Evolutionary conservation across 2,329 filamentous ascomycete species (phyloP).

Genomic region (Cordyceps pruinosa): DNA sequence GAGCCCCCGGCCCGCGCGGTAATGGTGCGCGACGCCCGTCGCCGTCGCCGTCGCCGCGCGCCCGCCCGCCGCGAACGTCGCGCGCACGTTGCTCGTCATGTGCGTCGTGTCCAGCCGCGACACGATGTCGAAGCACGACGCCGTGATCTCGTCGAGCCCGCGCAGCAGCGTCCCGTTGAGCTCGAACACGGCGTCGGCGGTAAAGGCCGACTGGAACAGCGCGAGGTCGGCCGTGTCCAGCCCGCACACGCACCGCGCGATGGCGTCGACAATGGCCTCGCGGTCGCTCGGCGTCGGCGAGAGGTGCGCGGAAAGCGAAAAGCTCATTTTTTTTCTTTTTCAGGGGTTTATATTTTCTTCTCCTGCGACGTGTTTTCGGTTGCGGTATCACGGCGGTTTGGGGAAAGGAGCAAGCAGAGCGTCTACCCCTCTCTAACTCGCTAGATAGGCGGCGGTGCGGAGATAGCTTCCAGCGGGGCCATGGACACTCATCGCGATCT

Average conservation of each 20-base stretch:
- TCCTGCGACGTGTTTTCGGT: not conserved
- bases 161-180: not conserved
- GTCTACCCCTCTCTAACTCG: not conserved
- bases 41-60: constrained; percentile 4
- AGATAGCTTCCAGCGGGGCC: too few relatives aligned
- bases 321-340: not conserved
- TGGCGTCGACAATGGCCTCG: constrained; percentile 6
- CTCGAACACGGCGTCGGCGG: constrained; percentile 1
- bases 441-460: too few relatives aligned
- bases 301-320: not conserved
- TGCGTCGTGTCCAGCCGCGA: constrained; percentile 8
- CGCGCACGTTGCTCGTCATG: constrained; percentile 7
- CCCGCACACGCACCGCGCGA: constrained; percentile 2
- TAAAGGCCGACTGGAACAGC: constrained; percentile 7
- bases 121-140: not conserved
- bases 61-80: not conserved
- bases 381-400: too few relatives aligned
- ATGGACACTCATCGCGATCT: too few relatives aligned
- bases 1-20: constrained; percentile 1
- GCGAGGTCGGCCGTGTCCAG: constrained; percentile 8
- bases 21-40: constrained; percentile 6
- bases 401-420: not conserved
- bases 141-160: not conserved
- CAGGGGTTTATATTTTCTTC: too few relatives aligned
- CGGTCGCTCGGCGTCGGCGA: constrained; percentile 6